Evolutionary conservation across 495 filamentous ascomycete species (phyloP).

Genomic region (Clavariopsis aquatica): DNA sequence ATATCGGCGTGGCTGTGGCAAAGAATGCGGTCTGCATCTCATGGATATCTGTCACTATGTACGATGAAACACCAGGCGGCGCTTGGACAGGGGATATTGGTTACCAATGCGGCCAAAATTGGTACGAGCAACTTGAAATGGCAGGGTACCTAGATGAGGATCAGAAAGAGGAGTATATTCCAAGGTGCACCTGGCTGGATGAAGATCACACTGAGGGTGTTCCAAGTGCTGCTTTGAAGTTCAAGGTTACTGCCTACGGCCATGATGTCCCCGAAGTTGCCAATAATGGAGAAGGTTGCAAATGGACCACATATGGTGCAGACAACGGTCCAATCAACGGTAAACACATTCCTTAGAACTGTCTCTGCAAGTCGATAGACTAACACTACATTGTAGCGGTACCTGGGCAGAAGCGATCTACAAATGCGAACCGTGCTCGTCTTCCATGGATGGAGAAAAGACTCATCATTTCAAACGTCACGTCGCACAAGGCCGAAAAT

Average conservation of each 20-base stretch:
- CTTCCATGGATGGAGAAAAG: background rate
- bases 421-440: slow-evolving; percentile 3
- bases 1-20: background rate
- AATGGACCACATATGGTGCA: background rate
- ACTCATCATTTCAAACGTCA: background rate
- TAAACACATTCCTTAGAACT: background rate
- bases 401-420: too few relatives aligned
- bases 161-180: background rate
- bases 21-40: slow-evolving; percentile 7
- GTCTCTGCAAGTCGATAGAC: background rate
- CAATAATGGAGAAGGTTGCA: background rate
- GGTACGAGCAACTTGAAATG: background rate
- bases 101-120: slow-evolving; percentile 8
- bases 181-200: slow-evolving; percentile 16
- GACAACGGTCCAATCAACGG: slow-evolving; percentile 1
- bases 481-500: background rate
- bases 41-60: background rate
- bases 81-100: slow-evolving; percentile 14
- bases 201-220: slow-evolving; percentile 4
- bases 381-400: too few relatives aligned
- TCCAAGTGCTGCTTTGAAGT: slow-evolving; percentile 5
- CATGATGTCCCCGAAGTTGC: background rate
- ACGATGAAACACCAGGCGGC: background rate
- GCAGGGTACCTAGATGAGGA: background rate
- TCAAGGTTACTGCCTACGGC: slow-evolving; percentile 2